A percentile compares a stretch with the other conserved stretches of the same genome.
phyloP scores from a whole-genome alignment of 208 protist genomes.

The Angomonas deanei region DNA sequence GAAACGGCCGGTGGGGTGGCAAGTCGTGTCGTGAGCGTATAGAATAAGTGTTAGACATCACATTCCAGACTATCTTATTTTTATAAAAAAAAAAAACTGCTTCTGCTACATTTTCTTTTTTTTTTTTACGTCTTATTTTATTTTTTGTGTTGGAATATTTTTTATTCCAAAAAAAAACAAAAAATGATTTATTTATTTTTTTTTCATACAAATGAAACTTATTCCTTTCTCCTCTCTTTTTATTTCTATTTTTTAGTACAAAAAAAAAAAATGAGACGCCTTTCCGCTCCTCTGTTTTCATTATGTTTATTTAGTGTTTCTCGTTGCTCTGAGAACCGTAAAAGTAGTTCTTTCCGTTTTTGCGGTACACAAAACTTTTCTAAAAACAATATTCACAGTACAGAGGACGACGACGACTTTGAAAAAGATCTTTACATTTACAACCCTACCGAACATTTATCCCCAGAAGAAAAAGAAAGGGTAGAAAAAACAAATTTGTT shows the following conservation, averaged over 20 bases:
- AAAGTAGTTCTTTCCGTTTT: no score
- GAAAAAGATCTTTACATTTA: not conserved
- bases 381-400: no score
- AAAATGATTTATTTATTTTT: not conserved
- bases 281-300: not conserved
- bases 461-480: not conserved
- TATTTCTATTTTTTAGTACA: not conserved
- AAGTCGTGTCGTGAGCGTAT: no score
- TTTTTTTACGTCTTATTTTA: not conserved
- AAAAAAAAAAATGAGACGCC: not conserved
- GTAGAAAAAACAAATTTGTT: not conserved
- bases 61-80: no score
- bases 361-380: no score
- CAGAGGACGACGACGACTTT: not conserved
- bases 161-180: no score
- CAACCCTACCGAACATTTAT: not conserved
- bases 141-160: not conserved
- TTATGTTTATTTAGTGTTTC: not conserved
- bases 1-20: not conserved
- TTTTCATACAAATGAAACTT: not conserved
- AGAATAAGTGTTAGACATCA: no score
- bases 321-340: not conserved
- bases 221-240: slow-evolving; percentile 3
- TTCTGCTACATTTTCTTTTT: not conserved
- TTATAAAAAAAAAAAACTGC: not conserved